phyloP scores from a whole-genome alignment of 1,284 basidiomycete species.

The Fomitopsis schrenkii region DNA sequence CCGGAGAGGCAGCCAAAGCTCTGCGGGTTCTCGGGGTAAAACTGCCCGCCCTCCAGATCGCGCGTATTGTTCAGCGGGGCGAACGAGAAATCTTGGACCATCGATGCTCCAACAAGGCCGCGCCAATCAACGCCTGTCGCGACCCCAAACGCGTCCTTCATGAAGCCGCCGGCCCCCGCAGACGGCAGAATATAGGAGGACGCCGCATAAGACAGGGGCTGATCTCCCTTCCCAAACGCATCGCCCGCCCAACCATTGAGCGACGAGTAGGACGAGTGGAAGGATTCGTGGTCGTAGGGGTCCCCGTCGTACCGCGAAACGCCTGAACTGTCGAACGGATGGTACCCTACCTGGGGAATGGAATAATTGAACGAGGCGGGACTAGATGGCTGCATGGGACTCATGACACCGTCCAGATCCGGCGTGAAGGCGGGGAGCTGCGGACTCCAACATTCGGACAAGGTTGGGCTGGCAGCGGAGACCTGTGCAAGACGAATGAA shows the following conservation, averaged over 20 bases:
- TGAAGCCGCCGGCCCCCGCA: conserved; percentile 16
- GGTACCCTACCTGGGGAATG: conserved; percentile 7
- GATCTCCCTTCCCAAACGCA: conserved; percentile 12
- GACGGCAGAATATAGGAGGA: conserved; percentile 15
- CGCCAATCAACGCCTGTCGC: conserved; percentile 21
- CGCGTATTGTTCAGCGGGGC: not conserved
- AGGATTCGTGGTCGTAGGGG: conserved; percentile 11
- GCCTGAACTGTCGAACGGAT: conserved; percentile 1
- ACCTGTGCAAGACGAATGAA: conserved; percentile 7
- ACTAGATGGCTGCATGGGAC: conserved; percentile 17
- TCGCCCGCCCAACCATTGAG: conserved; percentile 28
- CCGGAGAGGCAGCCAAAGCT: conserved; percentile 17
- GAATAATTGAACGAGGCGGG: conserved; percentile 9
- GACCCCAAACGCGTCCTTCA: conserved; percentile 26
- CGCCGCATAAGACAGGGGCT: conserved; percentile 9
- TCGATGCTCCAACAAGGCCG: conserved; percentile 6
- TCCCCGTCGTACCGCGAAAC: conserved; percentile 10
- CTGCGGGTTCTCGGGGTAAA: conserved; percentile 12
- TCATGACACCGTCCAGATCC: conserved; percentile 17
- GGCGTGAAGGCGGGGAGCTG: conserved; percentile 16
- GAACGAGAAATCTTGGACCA: conserved; percentile 3
- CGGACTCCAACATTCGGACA: conserved; percentile 15
- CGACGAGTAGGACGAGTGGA: conserved; percentile 26
- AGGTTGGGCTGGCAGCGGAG: conserved; percentile 8
- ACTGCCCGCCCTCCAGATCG: conserved; percentile 9